Evolutionary conservation across 2,329 filamentous ascomycete genomes (phyloP).

Genomic region (Metarhizium album): DNA sequence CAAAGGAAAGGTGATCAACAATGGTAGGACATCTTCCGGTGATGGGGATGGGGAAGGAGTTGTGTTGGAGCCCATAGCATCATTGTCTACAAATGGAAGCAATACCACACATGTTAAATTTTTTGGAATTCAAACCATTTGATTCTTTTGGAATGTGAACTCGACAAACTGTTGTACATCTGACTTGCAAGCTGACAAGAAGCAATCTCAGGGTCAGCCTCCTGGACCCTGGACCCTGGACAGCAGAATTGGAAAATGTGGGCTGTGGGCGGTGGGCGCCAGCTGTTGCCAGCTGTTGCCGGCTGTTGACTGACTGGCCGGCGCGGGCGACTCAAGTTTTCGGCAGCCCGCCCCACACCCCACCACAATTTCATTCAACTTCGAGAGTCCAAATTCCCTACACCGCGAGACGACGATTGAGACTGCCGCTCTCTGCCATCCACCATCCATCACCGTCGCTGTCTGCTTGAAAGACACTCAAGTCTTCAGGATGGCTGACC

Average conservation of each 20-base stretch:
- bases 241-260: conserved; percentile 2
- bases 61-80: not conserved
- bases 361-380: conserved; percentile 30
- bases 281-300: not conserved
- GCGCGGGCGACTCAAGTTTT: conserved; percentile 20
- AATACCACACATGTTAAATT: not conserved
- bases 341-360: conserved; percentile 24
- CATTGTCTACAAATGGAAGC: not conserved
- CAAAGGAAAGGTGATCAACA: not conserved
- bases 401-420: conserved; percentile 12
- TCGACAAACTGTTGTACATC: not conserved
- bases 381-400: conserved; percentile 22
- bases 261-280: conserved; percentile 2
- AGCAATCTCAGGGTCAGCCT: not conserved
- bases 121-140: not conserved
- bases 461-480: not conserved
- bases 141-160: not conserved
- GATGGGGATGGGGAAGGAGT: not conserved
- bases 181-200: not conserved
- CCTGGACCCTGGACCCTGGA: not conserved
- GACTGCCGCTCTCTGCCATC: conserved; percentile 1
- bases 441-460: not conserved
- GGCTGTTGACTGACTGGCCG: conserved; percentile 1
- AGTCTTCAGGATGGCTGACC: conserved; percentile 35
- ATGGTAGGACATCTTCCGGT: not conserved